Percentiles rank a stretch among this genome's conserved stretches.
phyloP scores from a whole-genome alignment of 1,139 yeast species.

The Lodderomyces metapsilosis region DNA sequence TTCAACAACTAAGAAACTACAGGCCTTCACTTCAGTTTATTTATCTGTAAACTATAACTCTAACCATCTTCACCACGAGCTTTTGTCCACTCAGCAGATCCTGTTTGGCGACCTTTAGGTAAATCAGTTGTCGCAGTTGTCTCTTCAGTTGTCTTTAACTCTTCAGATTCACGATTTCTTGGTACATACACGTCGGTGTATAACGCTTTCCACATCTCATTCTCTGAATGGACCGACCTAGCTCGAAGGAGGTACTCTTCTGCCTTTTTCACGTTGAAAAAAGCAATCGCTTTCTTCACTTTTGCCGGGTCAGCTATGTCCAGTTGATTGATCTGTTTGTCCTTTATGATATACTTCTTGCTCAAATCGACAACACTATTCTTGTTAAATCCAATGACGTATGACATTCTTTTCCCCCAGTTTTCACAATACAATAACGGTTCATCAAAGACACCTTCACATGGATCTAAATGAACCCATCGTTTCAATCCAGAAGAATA shows the following conservation, averaged over 20 bases:
- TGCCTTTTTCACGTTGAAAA: conserved; percentile 34
- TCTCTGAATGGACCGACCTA: conserved; percentile 1
- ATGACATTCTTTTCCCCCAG: conserved; percentile 95
- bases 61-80: conserved; percentile 75
- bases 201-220: conserved; percentile 17
- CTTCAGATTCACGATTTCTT: conserved; percentile 21
- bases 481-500: conserved; percentile 58
- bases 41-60: no score
- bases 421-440: conserved; percentile 76
- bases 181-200: conserved; percentile 28
- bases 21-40: no score
- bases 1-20: no score
- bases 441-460: conserved; percentile 83
- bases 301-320: conserved; percentile 38
- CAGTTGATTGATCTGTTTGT: conserved; percentile 51
- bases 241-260: conserved; percentile 15
- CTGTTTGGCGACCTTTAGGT: conserved; percentile 66
- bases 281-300: conserved; percentile 35
- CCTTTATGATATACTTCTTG: conserved; percentile 58
- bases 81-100: conserved; percentile 70
- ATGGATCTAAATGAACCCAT: conserved; percentile 90
- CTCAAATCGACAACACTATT: conserved; percentile 70
- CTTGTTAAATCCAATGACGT: conserved; percentile 66
- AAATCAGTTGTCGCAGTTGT: conserved; percentile 11
- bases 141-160: conserved; percentile 9